A percentile compares a stretch with the other conserved stretches of the same genome.
Evolutionary conservation across 73 alveolate genomes (phyloP).

Genomic region (Paramecium octaurelia): DNA sequence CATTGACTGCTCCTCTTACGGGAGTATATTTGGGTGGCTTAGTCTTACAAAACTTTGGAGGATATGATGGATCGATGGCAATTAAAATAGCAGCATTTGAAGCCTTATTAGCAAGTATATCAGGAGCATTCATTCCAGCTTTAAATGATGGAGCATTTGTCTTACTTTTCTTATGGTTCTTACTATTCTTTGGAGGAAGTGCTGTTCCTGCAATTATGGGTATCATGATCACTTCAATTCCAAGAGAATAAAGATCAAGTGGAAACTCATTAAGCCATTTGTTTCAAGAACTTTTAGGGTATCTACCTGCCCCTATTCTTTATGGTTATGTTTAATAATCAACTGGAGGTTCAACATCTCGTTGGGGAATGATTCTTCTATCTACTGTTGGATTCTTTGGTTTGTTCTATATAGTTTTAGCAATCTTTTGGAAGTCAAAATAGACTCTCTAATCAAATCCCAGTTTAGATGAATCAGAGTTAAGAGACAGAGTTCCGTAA

Average conservation of each 20-base stretch:
- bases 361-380: slow-evolving; percentile 17
- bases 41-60: slow-evolving; percentile 79
- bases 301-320: slow-evolving; percentile 91
- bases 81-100: slow-evolving; percentile 65
- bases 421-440: background rate
- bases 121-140: slow-evolving; percentile 77
- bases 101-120: slow-evolving; percentile 70
- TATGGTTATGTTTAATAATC: slow-evolving; percentile 75
- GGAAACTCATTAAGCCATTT: slow-evolving; percentile 90
- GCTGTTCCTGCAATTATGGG: slow-evolving; percentile 93
- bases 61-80: slow-evolving; percentile 83
- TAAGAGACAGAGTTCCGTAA: background rate
- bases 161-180: slow-evolving; percentile 80
- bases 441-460: background rate
- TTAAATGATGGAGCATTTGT: slow-evolving; percentile 58
- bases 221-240: slow-evolving; percentile 79
- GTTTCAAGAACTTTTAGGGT: slow-evolving; percentile 88
- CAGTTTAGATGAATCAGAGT: background rate
- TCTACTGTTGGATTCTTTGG: slow-evolving; percentile 10
- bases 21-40: slow-evolving; percentile 91
- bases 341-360: slow-evolving; percentile 14
- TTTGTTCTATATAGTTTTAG: background rate
- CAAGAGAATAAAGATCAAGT: slow-evolving; percentile 76
- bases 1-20: slow-evolving; percentile 87
- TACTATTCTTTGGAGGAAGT: slow-evolving; percentile 88